phyloP scores from a whole-genome alignment of 768 basidiomycete genomes.

The Kwoniella botswanensis region DNA sequence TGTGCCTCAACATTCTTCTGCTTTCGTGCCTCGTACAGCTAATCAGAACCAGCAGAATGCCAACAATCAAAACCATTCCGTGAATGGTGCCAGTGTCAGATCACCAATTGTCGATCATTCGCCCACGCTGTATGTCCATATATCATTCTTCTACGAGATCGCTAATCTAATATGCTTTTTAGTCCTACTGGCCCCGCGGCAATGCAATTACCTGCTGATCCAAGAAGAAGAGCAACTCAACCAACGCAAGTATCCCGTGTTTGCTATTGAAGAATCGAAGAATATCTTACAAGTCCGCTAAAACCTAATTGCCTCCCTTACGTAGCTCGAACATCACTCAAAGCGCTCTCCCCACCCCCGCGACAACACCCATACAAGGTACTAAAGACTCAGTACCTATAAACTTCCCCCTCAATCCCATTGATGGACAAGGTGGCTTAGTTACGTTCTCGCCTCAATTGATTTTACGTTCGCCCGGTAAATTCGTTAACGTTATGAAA shows the following conservation, averaged over 20 bases:
- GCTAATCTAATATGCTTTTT: background rate
- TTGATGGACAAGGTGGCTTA: conserved; percentile 32
- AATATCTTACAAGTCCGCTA: background rate
- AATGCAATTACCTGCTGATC: background rate
- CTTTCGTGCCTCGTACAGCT: conserved; percentile 14
- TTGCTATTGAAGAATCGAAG: background rate
- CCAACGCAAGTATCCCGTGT: background rate
- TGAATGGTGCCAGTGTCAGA: background rate
- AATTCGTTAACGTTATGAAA: conserved; percentile 33
- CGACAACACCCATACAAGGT: background rate
- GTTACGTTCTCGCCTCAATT: conserved; percentile 48
- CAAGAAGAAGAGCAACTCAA: background rate
- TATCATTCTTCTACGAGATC: background rate
- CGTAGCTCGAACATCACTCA: background rate
- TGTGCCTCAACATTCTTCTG: conserved; percentile 4
- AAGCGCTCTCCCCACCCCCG: conserved; percentile 1
- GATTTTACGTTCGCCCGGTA: conserved; percentile 33
- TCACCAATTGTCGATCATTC: background rate
- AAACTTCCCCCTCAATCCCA: background rate
- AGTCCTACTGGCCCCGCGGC: background rate
- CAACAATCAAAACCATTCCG: background rate
- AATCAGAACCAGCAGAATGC: background rate
- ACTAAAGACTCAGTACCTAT: background rate
- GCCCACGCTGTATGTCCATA: background rate
- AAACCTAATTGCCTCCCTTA: background rate